Base-by-base conservation (phyloP, 202 grass and related monocot genomes). In the Setaria viridis region DNA sequence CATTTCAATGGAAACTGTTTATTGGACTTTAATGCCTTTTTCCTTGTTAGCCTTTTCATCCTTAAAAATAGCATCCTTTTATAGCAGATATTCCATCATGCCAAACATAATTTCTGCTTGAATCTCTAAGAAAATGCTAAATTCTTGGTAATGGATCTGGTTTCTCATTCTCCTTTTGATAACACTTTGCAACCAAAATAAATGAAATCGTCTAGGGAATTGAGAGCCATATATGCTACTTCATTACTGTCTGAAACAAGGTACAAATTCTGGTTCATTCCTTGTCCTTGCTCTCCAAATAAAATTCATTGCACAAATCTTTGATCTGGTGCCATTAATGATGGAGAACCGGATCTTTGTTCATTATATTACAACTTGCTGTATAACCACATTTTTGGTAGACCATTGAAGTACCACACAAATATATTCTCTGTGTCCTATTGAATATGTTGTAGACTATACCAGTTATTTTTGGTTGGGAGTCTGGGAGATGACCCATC, bases 391-490 rank as follows among this genome's bases (percentile, higher is more conserved):
- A 6, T 15, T 29, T 62, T 62, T 65, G 13, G 16, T 33, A 33
- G 16, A 48, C 12, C 25, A 41, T 71, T 20, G 30, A 71, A 62
- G 42, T 54, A 79, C 20, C 0, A 35, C 65, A 19, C 4, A 60
- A 77, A 68, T 87, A 47, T 77, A 58, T 65, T 7, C 34, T 30
- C 4, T 58, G 14, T 42, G 68, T 7, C 10, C 33, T 42, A 56
- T 67, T 39, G 33, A 43, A 37, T 55, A 41, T 68, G 21, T 20
- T 53, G 46, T 15, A 6, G 25, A 20, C 62, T 80, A 19, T 74
- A 11, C 62, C 21, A 70, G 6, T 60, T 80, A 16, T 85, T 51
- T 72, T 82, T n/a, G 20, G 53, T 77, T 90, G 30, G 13, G 34
- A 80, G 16, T 55, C 46, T 19, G 4, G 12, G 13, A 70, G 16